Percentiles rank a stretch among this genome's conserved stretches.
These are phyloP conservation scores for Panaeolus papilionaceus DNA, from an alignment of 768 basidiomycete genomes.

Conservation along the genomic window DNA sequence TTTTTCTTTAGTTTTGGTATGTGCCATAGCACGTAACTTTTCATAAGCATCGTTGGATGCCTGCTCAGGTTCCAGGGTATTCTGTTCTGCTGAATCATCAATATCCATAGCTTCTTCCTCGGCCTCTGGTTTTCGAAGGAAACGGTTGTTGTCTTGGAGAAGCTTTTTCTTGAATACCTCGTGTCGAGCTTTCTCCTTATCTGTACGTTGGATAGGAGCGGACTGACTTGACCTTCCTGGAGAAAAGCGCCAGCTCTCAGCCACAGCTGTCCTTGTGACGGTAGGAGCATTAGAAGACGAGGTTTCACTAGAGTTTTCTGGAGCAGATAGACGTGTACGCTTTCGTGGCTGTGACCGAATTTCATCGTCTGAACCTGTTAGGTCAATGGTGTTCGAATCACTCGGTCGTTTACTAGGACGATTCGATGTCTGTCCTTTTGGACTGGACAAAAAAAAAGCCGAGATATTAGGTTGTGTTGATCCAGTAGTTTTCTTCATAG, in stretches of 20 bases:
- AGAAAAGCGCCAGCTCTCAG: slow-evolving; percentile 54
- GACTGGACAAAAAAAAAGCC: slow-evolving; percentile 39
- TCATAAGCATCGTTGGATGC: slow-evolving; percentile 37
- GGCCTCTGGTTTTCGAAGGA: slow-evolving; percentile 33
- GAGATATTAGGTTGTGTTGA: slow-evolving; percentile 45
- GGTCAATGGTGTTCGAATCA: slow-evolving; percentile 50
- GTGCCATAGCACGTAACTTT: slow-evolving; percentile 54
- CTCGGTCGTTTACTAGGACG: background rate
- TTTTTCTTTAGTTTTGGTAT: slow-evolving; percentile 42
- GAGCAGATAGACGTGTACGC: slow-evolving; percentile 31
- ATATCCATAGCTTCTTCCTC: slow-evolving; percentile 23
- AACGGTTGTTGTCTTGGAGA: slow-evolving; percentile 49
- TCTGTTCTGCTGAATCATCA: slow-evolving; percentile 28
- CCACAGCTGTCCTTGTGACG: slow-evolving; percentile 26
- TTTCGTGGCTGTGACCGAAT: slow-evolving; percentile 34
- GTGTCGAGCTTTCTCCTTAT: slow-evolving; percentile 35
- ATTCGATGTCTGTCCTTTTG: slow-evolving; percentile 36
- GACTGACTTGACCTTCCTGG: slow-evolving; percentile 36
- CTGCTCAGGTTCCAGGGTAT: slow-evolving; percentile 31
- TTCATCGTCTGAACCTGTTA: slow-evolving; percentile 52
- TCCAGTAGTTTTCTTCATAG: slow-evolving; percentile 9
- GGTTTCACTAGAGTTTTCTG: slow-evolving; percentile 11
- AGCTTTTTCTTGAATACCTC: slow-evolving; percentile 58
- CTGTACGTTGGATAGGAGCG: slow-evolving; percentile 26
- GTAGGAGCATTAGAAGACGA: slow-evolving; percentile 13